Evolutionary conservation across 2,329 filamentous ascomycete species (phyloP), one percentile per base, ranked within the genome.

Genomic region (Coniochaeta prunicola): DNA sequence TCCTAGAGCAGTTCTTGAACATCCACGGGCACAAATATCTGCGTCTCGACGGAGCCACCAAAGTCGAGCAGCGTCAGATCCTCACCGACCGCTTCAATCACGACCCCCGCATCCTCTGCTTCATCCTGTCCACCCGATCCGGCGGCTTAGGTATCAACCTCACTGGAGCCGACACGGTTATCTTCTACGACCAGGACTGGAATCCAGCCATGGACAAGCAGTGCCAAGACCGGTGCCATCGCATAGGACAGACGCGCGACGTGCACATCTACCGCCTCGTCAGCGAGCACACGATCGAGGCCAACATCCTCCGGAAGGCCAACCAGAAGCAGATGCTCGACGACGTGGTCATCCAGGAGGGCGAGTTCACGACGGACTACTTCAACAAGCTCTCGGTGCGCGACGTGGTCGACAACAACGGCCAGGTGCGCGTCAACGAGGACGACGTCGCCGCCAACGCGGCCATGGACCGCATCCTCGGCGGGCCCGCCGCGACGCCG

Each of bases 181-280:
- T 99, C 64, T 99, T 99, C 73, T 99, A 97, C 74, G 94, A 99
- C 69, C 87, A 97, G 60, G 94, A 99, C 71, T 99, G 96, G 96
- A 99, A 99, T 68, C 94, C 94, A 0, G 94, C 96, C 57, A 99
- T 99, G 94, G 94, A 99, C 77, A 96, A 96, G 73, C 94, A 99
- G 73, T 99, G 94, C 68, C 96, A 99, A 75, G 96, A 99, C 71
- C 86, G 94, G 67, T 96, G 91, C 67, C 94, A 99, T 75, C 91
- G 94, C 64, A 99, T 99, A 65, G 94, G 94, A 1, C 94, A 99
- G 73, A 97, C 94, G 0, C 88, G 94, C 31, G 94, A 99, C 70
- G 94, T 99, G 33, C 93, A 97, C 72, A 97, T 99, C 60, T 99
- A 97, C 76, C 91, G 93, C 1, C 86, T 97, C 21, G 87, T 96